Evolutionary conservation across 1,284 basidiomycete species (phyloP), one percentile per base, ranked within the genome.

Genomic region (Cryptococcus sp.): DNA sequence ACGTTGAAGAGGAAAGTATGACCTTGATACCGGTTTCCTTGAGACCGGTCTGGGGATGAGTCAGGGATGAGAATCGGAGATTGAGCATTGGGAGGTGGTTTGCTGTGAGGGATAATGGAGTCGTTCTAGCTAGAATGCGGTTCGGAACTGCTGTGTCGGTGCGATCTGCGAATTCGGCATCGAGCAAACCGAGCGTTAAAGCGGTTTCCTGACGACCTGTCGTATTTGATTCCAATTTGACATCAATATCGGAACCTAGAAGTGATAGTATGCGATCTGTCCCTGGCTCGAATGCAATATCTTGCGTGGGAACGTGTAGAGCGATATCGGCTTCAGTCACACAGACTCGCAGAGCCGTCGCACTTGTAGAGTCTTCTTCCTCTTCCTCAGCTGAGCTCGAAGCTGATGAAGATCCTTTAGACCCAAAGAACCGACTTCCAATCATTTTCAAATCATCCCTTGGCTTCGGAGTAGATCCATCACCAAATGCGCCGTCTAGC

Each of bases 21-120:
- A 90, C 50, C 53, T 82, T 83, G 52, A 97, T 71, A 53, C 80
- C 79, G 2, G 87, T 89, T 71, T 93, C 90, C 73, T 94, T 94
- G 21, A 83, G 81, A 2, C 78, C 79, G 1, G 85, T 84, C 43
- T 81, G 83, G 0, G 84, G 80, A 22, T 88, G 78, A 1, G 80
- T 75, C 1, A 85, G 70, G 0, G 88, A 88, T 3, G 81, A 80
- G 63, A 93, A 83, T 18, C 81, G 79, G 10, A 88, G 67, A 46
- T 85, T 83, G 44, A 91, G 37, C 23, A 87, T 57, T 0, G 74
- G 74, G 13, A 60, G 55, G 39, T 59, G 61, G 11, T 53, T 56
- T 5, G 10, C 19, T 3, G 69, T 66, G 14, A 72, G 52, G 2
- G 61, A 63, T 41, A 61, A 54, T 1, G 63, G 66, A 7, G 70